A percentile compares a stretch with the other conserved stretches of the same genome.
Conservation (phyloP, 306 rosid genomes). For the Vicia villosa region DNA sequence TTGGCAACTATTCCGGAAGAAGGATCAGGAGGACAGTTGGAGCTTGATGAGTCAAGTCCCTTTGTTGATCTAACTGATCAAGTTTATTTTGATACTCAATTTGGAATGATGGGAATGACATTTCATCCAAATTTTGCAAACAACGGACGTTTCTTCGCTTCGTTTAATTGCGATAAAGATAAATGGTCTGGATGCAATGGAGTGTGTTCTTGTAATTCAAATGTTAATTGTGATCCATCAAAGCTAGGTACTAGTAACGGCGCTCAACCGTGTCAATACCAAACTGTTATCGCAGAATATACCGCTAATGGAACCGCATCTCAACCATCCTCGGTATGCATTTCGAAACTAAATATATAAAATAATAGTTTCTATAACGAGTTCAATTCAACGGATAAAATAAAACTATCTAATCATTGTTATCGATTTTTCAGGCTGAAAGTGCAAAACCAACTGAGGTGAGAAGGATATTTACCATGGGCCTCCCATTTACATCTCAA, state of each 20-base stretch:
- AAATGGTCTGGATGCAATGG: constrained; percentile 90
- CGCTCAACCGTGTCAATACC: constrained; percentile 87
- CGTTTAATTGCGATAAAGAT: constrained; percentile 87
- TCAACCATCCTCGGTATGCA: constrained; percentile 69
- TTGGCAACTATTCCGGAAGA: constrained; percentile 74
- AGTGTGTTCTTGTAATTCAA: constrained; percentile 92
- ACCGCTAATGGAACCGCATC: constrained; percentile 66
- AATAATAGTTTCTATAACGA: not conserved
- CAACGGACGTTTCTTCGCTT: constrained; percentile 92
- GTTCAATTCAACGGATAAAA: constrained; percentile 30
- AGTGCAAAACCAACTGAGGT: constrained; percentile 88
- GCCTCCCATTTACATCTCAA: constrained; percentile 72
- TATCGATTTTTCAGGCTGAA: constrained; percentile 59
- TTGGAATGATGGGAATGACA: constrained; percentile 96
- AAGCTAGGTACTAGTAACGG: constrained; percentile 61
- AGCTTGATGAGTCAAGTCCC: constrained; percentile 70
- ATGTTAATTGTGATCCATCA: constrained; percentile 93
- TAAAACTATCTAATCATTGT: constrained; percentile 6
- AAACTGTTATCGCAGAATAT: constrained; percentile 79
- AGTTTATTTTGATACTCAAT: constrained; percentile 66
- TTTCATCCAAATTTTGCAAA: constrained; percentile 81
- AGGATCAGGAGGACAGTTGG: constrained; percentile 66
- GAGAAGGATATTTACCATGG: constrained; percentile 93
- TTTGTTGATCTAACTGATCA: constrained; percentile 88
- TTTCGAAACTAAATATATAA: constrained; percentile 14